phyloP scores from a whole-genome alignment of 139 green algal species.

The Chlorella sp. region DNA sequence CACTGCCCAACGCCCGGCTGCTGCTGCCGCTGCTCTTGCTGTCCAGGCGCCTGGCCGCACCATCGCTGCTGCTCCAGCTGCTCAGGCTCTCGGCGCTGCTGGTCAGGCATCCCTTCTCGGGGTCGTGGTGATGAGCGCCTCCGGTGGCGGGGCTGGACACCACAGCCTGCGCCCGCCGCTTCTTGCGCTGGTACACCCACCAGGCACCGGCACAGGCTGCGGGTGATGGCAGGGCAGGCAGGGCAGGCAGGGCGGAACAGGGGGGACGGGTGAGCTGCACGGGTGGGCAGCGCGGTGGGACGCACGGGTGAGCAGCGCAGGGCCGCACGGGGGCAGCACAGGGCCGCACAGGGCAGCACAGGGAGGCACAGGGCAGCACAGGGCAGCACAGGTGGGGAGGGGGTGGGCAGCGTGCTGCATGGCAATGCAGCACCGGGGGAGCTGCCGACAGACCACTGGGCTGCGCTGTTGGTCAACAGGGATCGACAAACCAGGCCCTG shows the following conservation, averaged over 20 bases:
- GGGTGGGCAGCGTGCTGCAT: neutral
- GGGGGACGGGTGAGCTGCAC: neutral
- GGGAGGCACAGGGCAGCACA: neutral
- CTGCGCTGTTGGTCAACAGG: too few species aligned
- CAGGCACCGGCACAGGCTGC: neutral
- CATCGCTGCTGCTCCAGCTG: conserved; percentile 11
- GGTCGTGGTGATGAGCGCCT: neutral
- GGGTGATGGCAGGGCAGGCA: too few species aligned
- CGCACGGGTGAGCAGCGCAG: neutral
- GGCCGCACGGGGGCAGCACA: too few species aligned
- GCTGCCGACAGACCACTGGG: too few species aligned
- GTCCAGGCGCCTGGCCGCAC: neutral
- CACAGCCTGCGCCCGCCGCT: neutral
- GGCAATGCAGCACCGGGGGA: neutral
- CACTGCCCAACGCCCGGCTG: neutral
- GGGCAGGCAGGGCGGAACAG: neutral
- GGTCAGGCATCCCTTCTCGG: neutral
- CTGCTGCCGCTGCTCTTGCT: neutral
- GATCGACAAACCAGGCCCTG: too few species aligned
- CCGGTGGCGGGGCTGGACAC: neutral
- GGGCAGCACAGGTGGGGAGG: neutral
- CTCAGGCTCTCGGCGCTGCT: conserved; percentile 5
- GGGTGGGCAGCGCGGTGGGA: too few species aligned
- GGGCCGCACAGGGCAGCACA: too few species aligned
- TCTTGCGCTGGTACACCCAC: neutral